Evolutionary conservation across 2,329 filamentous ascomycete genomes (phyloP), one percentile per base, ranked within the genome.

Genomic region (Stagonosporopsis vannaccii): DNA sequence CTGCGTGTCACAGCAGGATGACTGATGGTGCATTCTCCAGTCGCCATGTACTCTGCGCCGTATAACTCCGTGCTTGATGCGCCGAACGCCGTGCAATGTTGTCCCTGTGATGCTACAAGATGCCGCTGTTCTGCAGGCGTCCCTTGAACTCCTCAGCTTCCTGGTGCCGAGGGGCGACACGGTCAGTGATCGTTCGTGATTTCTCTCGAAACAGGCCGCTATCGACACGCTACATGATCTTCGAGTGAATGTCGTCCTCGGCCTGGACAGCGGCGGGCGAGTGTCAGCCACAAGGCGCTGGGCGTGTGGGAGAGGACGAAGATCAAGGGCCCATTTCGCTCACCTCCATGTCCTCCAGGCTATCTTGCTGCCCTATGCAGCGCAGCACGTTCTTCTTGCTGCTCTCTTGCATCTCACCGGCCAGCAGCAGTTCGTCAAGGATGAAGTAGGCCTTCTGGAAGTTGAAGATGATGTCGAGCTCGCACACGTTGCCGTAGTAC

Each of bases 361-460:
- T 96, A 78, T 99, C 95, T 78, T 99, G 94, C 75, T 98, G 95
- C 54, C 91, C 91, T 74, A 99, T 99, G 73, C 94, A 97, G 61
- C 95, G 85, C 62, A 99, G 80, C 36, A 99, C 92, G 73, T 98
- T 98, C 87, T 99, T 99, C 82, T 98, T 99, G 78, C 94, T 98
- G 79, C 92, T 98, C 81, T 99, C 95, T 79, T 99, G 95, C 80
- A 99, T 87, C 79, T 99, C 95, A 58, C 95, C 95, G 6, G 95
- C 95, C 66, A 99, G 84, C 64, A 99, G 83, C 60, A 99, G 85
- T 80, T 99, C 95, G 76, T 99, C 95, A 42, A 99, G 87, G 67
- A 99, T 99, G 79, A 98, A 99, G 79, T 99, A 99, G 58, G 95
- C 95, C 79, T 99, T 99, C 69, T 97, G 96, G 78, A 99, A 99